Evolutionary conservation across 768 basidiomycete species (phyloP).

Genomic region (Lanmaoa pseudosensibilis): DNA sequence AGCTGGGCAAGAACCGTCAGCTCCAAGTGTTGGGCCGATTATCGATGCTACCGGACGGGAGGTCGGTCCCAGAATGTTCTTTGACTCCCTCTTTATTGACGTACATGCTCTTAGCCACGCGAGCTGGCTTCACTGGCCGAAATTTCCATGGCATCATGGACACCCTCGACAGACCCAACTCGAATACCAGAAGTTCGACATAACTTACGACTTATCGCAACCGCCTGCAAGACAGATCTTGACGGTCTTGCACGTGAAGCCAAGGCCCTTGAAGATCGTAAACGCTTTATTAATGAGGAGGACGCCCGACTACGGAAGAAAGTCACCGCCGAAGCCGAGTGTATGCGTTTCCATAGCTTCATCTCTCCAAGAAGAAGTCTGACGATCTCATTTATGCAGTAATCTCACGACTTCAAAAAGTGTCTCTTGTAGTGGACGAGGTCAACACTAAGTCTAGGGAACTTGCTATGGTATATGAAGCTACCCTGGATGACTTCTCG

Average conservation of each 20-base stretch:
- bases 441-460: slow-evolving; percentile 67
- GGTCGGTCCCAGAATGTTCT: slow-evolving; percentile 47
- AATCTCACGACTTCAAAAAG: slow-evolving; percentile 72
- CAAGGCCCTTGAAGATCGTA: slow-evolving; percentile 75
- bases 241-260: slow-evolving; percentile 91
- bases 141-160: slow-evolving; percentile 75
- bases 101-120: slow-evolving; percentile 53
- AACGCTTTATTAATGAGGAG: slow-evolving; percentile 70
- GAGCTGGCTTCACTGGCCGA: slow-evolving; percentile 87
- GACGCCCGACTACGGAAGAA: slow-evolving; percentile 67
- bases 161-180: slow-evolving; percentile 81
- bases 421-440: slow-evolving; percentile 73
- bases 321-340: slow-evolving; percentile 73
- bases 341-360: slow-evolving; percentile 42
- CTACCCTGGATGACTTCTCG: slow-evolving; percentile 71
- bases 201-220: slow-evolving; percentile 85
- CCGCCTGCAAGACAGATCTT: slow-evolving; percentile 79
- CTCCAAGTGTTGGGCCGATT: slow-evolving; percentile 74
- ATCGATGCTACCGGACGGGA: slow-evolving; percentile 94
- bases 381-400: slow-evolving; percentile 44
- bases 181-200: slow-evolving; percentile 97
- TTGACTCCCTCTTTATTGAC: slow-evolving; percentile 3
- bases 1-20: slow-evolving; percentile 60
- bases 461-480: slow-evolving; percentile 63
- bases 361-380: slow-evolving; percentile 3